Conservation (phyloP, 805 yeast species). For the Debaryomyces maramus region DNA sequence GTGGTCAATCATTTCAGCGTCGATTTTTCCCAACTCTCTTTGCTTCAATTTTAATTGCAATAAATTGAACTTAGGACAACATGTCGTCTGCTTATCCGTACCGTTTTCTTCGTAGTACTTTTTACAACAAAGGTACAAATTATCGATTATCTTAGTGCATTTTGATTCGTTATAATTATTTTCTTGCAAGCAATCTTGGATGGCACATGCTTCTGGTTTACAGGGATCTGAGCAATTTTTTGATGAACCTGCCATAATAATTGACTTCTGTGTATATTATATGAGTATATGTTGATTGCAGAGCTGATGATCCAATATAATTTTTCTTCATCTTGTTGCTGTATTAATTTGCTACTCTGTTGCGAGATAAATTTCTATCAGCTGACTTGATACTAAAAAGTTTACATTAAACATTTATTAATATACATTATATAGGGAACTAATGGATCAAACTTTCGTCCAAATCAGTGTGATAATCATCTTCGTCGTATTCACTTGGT, state of each 20-base stretch:
- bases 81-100: constrained; percentile 57
- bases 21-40: constrained; percentile 53
- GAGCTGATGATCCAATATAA: no score
- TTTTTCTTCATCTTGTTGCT: neutral
- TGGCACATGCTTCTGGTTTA: constrained; percentile 78
- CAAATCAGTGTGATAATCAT: constrained; percentile 56
- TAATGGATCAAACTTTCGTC: constrained; percentile 30
- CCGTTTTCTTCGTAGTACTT: constrained; percentile 64
- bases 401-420: neutral
- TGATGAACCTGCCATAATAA: neutral
- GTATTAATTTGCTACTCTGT: neutral
- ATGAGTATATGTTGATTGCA: no score
- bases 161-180: constrained; percentile 69
- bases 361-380: constrained; percentile 1
- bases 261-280: no score
- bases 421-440: constrained; percentile 1
- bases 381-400: constrained; percentile 1
- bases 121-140: constrained; percentile 73
- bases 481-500: constrained; percentile 53
- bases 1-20: constrained; percentile 50
- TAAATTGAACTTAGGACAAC: constrained; percentile 74
- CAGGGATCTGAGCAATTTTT: constrained; percentile 47
- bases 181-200: constrained; percentile 71
- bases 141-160: constrained; percentile 69
- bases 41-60: constrained; percentile 66